phyloP scores from a whole-genome alignment of 768 basidiomycete species.

The Lentinula lateritia region DNA sequence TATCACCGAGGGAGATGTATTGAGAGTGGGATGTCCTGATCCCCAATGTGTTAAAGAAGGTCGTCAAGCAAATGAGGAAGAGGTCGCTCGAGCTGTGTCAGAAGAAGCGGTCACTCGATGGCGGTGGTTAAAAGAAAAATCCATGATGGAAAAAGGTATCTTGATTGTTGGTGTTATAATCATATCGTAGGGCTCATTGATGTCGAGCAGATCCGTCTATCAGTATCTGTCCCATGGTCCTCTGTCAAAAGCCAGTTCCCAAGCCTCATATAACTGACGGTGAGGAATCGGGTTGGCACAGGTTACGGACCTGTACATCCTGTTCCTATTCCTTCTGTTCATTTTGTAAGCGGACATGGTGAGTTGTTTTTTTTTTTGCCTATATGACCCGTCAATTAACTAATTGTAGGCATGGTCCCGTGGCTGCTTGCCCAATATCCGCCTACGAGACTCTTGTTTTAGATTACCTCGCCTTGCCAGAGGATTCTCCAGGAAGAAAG shows the following conservation, averaged over 20 bases:
- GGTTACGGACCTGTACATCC: constrained; percentile 62
- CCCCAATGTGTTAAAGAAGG: constrained; percentile 67
- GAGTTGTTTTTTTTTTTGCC: constrained; percentile 10
- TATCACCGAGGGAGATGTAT: constrained; percentile 74
- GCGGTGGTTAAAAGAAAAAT: constrained; percentile 73
- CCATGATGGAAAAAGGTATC: constrained; percentile 65
- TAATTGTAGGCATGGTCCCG: constrained; percentile 72
- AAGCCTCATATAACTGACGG: constrained; percentile 41
- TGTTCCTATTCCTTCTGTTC: constrained; percentile 82
- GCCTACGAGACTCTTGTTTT: constrained; percentile 58
- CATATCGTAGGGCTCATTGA: neutral
- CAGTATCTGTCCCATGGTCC: constrained; percentile 72
- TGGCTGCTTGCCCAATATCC: constrained; percentile 63
- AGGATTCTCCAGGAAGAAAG: constrained; percentile 42
- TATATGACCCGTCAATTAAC: neutral
- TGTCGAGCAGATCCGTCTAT: constrained; percentile 61
- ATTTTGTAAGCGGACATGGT: constrained; percentile 81
- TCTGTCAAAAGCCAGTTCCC: constrained; percentile 78
- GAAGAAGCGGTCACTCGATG: constrained; percentile 64
- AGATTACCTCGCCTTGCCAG: constrained; percentile 58
- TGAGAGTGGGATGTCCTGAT: constrained; percentile 76
- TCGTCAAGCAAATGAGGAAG: constrained; percentile 59
- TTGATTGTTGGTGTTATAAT: neutral
- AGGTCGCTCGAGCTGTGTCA: constrained; percentile 66
- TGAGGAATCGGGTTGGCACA: constrained; percentile 64